Evolutionary conservation across 305 asterid species (phyloP).

Genomic region (Fraxinus nigra): DNA sequence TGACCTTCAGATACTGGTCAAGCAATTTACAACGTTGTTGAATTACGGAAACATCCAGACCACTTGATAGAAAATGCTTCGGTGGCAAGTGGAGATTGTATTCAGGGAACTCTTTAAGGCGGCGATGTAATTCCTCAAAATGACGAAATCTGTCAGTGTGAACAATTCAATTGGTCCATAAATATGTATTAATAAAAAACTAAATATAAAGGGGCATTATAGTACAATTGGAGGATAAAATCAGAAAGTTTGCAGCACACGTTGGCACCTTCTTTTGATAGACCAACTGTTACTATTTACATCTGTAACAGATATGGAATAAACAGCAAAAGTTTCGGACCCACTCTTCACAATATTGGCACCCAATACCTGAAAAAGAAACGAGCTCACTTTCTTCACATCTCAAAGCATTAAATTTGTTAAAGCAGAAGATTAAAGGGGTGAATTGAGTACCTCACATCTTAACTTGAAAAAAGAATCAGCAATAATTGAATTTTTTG

Average conservation of each 20-base stretch:
- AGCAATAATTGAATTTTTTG: constrained; percentile 60
- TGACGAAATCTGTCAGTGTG: constrained; percentile 72
- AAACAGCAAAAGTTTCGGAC: constrained; percentile 79
- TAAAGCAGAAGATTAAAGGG: constrained; percentile 16
- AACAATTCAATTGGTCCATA: constrained; percentile 20
- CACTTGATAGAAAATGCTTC: constrained; percentile 90
- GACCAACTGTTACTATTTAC: constrained; percentile 83
- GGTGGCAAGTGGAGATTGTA: constrained; percentile 98
- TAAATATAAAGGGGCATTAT: neutral
- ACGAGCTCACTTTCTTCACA: constrained; percentile 20
- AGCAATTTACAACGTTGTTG: constrained; percentile 90
- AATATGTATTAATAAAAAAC: constrained; percentile 9
- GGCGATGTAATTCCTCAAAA: constrained; percentile 96
- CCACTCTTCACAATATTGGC: constrained; percentile 96
- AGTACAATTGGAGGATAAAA: neutral
- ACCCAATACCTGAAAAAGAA: constrained; percentile 69
- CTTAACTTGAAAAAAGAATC: constrained; percentile 71
- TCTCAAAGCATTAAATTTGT: constrained; percentile 24
- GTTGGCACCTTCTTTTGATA: constrained; percentile 83
- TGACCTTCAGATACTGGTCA: constrained; percentile 88
- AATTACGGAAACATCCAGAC: constrained; percentile 71
- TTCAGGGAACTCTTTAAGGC: constrained; percentile 84
- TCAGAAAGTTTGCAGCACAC: constrained; percentile 11
- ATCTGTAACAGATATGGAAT: constrained; percentile 81
- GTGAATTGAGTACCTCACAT: constrained; percentile 69